Evolutionary conservation across 306 rosid genomes (phyloP), one percentile per base, ranked within the genome.

Genomic region (Neltuma alba): DNA sequence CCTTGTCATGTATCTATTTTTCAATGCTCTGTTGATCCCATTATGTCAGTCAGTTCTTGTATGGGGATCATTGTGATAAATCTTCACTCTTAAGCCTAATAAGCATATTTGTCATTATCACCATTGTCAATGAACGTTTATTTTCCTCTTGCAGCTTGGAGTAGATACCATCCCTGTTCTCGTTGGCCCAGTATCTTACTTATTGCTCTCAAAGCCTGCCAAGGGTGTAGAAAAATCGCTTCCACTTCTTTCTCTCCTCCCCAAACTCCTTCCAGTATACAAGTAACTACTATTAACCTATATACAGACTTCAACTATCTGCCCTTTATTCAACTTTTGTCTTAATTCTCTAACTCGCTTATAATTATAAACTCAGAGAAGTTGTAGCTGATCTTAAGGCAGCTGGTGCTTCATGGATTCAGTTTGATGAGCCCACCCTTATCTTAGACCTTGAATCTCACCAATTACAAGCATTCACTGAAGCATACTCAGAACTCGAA

Each of bases 361-460:
- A 34, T 57, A 27, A 80, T 70, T n/a, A 75, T 40, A 47, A 82
- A 79, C 55, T 81, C 75, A 94, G 98, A 93, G 91, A 94, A 79
- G 98, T 94, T 77, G 42, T 94, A 21, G 89, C 89, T 42, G 98
- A 94, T 85, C 94, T 94, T 44, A 92, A 94, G 88, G 96, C 96
- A 64, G 97, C 96, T 58, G 98, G 98, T 81, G 98, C 97, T 80
- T 80, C 92, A 27, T 92, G 88, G 89, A 87, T 93, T 80, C 98
- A 93, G 65, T 91, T 93, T 79, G 98, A 93, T 85, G 98, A 93
- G 73, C 98, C 98, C 74, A 85, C 97, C 38, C 91, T 94, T 65
- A 95, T 92, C 23, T 61, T 83, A 90, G 98, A 94, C 79, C 97
- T 94, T 84, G 98, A 89, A 7, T n/a, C 94, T 27, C 86, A 88